Evolutionary conservation across 352 stramenopile species (phyloP).

Genomic region (Aphanomyces astaci): DNA sequence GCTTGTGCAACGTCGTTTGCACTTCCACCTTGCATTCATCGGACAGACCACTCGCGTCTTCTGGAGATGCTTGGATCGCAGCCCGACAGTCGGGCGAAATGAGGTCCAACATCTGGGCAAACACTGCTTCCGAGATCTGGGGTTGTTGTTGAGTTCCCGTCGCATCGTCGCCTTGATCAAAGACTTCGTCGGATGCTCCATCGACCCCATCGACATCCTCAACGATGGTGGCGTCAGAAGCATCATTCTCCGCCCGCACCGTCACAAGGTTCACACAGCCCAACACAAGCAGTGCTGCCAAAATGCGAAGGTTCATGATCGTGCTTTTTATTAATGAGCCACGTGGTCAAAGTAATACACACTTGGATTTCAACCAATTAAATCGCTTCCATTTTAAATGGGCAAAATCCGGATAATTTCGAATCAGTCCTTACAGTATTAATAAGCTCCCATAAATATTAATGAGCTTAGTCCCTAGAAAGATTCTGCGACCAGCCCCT

Average conservation of each 20-base stretch:
- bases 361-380: too few relatives aligned
- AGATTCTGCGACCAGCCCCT: too few relatives aligned
- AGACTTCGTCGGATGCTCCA: not conserved
- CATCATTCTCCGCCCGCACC: not conserved
- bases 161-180: not conserved
- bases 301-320: slow-evolving; percentile 17
- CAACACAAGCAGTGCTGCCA: not conserved
- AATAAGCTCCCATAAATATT: too few relatives aligned
- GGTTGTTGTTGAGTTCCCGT: not conserved
- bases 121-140: slow-evolving; percentile 29
- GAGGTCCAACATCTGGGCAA: slow-evolving; percentile 60
- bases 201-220: not conserved
- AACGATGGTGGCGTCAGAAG: not conserved
- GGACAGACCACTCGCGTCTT: slow-evolving; percentile 53
- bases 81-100: slow-evolving; percentile 61
- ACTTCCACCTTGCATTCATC: slow-evolving; percentile 59
- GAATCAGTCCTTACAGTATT: too few relatives aligned
- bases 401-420: too few relatives aligned
- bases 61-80: slow-evolving; percentile 59
- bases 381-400: too few relatives aligned
- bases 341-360: not conserved
- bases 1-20: slow-evolving; percentile 10
- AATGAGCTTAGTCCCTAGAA: too few relatives aligned
- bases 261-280: not conserved
- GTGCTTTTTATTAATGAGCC: not conserved